Conservation (phyloP, 2,329 filamentous ascomycete species). For the Pseudonectria buxi region DNA sequence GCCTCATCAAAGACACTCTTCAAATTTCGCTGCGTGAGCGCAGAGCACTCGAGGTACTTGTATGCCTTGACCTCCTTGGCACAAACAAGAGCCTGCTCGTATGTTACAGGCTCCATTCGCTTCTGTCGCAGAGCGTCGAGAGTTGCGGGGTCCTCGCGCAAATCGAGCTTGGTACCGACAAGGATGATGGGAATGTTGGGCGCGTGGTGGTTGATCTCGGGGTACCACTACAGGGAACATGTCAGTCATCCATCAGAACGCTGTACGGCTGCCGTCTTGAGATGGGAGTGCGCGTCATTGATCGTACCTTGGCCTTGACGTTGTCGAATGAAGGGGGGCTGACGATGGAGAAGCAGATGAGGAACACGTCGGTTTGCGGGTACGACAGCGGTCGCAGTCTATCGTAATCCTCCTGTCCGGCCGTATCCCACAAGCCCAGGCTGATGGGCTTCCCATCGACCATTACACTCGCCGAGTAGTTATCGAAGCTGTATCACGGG, state of each 20-base stretch:
- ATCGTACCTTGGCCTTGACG: slow-evolving; percentile 88
- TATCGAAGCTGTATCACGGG: slow-evolving; percentile 68
- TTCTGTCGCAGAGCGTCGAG: slow-evolving; percentile 77
- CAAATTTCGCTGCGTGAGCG: slow-evolving; percentile 89
- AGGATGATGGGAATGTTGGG: slow-evolving; percentile 94
- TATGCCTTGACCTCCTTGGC: slow-evolving; percentile 93
- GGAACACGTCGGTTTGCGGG: slow-evolving; percentile 95
- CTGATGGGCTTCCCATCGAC: slow-evolving; percentile 98
- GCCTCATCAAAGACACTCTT: slow-evolving; percentile 99
- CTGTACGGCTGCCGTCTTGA: not conserved
- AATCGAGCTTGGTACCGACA: slow-evolving; percentile 93
- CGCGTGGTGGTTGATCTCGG: slow-evolving; percentile 94
- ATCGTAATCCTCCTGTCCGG: slow-evolving; percentile 98
- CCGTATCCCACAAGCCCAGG: slow-evolving; percentile 95
- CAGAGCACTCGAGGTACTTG: slow-evolving; percentile 98
- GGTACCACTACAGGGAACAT: slow-evolving; percentile 66
- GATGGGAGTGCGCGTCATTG: slow-evolving; percentile 1
- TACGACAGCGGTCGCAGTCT: slow-evolving; percentile 91
- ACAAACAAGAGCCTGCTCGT: slow-evolving; percentile 81
- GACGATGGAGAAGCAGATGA: slow-evolving; percentile 98
- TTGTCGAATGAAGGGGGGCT: slow-evolving; percentile 98
- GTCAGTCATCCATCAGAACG: slow-evolving; percentile 8
- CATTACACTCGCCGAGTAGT: slow-evolving; percentile 98
- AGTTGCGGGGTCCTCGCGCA: slow-evolving; percentile 81
- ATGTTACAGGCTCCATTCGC: slow-evolving; percentile 95